Conservation (phyloP, 495 filamentous ascomycete genomes). For the Cryomyces minteri region DNA sequence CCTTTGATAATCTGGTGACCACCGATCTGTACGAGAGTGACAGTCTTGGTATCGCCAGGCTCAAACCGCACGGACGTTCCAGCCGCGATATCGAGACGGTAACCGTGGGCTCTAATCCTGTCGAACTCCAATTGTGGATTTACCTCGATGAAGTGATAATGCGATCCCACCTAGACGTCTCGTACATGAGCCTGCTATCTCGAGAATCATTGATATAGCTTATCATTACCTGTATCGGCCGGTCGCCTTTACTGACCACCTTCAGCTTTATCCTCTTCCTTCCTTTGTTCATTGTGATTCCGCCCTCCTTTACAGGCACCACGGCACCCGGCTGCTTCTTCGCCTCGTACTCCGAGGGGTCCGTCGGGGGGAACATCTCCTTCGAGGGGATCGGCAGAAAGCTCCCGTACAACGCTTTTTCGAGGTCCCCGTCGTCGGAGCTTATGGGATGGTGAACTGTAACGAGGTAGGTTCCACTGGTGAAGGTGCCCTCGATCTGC, state of each 20-base stretch:
- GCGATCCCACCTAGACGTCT: conserved; percentile 50
- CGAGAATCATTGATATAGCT: not conserved
- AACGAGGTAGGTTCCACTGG: conserved; percentile 78
- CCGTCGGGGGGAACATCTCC: conserved; percentile 42
- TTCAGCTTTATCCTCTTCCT: conserved; percentile 52
- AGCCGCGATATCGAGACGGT: conserved; percentile 72
- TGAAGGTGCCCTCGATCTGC: conserved; percentile 90
- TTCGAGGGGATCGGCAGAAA: conserved; percentile 64
- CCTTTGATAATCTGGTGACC: conserved; percentile 65
- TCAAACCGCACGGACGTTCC: conserved; percentile 92
- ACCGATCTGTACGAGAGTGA: conserved; percentile 81
- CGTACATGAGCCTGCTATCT: not conserved
- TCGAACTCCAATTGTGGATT: conserved; percentile 89
- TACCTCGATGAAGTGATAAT: conserved; percentile 92
- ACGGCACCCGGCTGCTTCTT: conserved; percentile 65
- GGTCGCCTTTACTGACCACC: conserved; percentile 75
- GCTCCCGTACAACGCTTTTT: conserved; percentile 73
- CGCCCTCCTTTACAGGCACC: conserved; percentile 36
- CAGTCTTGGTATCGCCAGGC: conserved; percentile 83
- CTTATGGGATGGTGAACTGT: conserved; percentile 85
- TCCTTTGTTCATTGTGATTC: conserved; percentile 53
- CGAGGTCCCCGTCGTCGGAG: conserved; percentile 73
- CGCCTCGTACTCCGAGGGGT: conserved; percentile 40
- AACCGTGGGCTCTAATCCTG: conserved; percentile 68
- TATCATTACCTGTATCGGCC: conserved; percentile 60